A percentile compares a stretch with the other conserved stretches of the same genome.
These are phyloP conservation scores for Yamadazyma spencermartinsiae DNA, from an alignment of 1,139 yeast species.

Conservation along the genomic window DNA sequence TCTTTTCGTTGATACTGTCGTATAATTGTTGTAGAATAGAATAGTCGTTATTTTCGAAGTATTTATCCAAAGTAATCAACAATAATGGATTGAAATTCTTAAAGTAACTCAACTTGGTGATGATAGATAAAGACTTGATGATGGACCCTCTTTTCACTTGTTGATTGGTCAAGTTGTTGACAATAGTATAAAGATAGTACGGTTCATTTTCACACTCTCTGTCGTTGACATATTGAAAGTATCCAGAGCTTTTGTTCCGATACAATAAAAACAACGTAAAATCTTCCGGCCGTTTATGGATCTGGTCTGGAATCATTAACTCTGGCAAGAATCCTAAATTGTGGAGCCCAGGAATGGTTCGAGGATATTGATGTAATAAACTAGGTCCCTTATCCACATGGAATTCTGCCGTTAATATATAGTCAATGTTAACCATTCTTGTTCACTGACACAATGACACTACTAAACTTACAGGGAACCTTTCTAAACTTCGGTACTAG, in stretches of 20 bases:
- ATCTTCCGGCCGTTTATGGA: constrained; percentile 60
- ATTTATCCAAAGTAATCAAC: constrained; percentile 53
- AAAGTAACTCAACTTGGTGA: constrained; percentile 52
- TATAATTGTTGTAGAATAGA: constrained; percentile 29
- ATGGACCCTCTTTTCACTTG: constrained; percentile 53
- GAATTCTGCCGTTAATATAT: constrained; percentile 56
- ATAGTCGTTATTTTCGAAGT: constrained; percentile 30
- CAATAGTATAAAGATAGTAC: constrained; percentile 57
- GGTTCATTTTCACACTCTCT: constrained; percentile 40
- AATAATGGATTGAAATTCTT: constrained; percentile 61
- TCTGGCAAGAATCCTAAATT: constrained; percentile 50
- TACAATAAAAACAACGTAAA: constrained; percentile 58
- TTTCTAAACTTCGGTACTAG: too few relatives aligned
- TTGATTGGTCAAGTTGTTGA: constrained; percentile 49
- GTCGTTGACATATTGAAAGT: constrained; percentile 42
- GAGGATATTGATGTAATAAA: constrained; percentile 50
- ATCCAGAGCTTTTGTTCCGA: constrained; percentile 37
- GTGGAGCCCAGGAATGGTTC: constrained; percentile 42
- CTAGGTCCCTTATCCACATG: constrained; percentile 58
- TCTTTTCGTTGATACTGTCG: constrained; percentile 35
- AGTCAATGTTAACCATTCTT: constrained; percentile 40
- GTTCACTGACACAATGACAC: too few relatives aligned
- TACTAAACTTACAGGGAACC: too few relatives aligned
- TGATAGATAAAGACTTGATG: constrained; percentile 55
- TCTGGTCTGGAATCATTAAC: constrained; percentile 63